Conservation (phyloP, 2,329 filamentous ascomycete species). For the Aspergillus tubingensis region DNA sequence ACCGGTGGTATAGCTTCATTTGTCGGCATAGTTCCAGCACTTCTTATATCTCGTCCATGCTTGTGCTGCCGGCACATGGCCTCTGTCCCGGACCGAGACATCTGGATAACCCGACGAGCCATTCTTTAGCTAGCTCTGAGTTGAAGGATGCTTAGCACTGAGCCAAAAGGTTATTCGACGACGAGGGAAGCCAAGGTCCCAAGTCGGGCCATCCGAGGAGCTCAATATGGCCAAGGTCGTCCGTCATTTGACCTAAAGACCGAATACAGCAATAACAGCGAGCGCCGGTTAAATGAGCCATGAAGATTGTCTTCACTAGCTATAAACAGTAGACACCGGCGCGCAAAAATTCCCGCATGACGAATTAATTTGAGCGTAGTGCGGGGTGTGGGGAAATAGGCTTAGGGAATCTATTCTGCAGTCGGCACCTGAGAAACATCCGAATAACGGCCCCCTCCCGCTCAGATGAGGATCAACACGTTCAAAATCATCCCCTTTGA, state of each 20-base stretch:
- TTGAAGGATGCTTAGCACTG: background rate
- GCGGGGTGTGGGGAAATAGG: constrained; percentile 4
- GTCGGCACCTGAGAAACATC: background rate
- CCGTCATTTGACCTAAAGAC: background rate
- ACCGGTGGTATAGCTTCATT: background rate
- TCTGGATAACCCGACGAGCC: background rate
- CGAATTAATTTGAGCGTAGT: background rate
- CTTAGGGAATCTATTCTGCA: background rate
- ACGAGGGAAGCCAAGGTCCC: background rate
- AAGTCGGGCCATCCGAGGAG: background rate
- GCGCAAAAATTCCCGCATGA: background rate
- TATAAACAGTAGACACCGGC: too few relatives aligned
- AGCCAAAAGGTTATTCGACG: background rate
- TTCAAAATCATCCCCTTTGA: background rate
- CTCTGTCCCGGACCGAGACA: background rate
- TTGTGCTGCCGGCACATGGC: background rate
- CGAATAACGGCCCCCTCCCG: background rate
- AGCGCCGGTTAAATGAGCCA: background rate
- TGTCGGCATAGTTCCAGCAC: background rate
- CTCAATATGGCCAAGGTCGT: background rate
- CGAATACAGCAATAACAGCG: background rate
- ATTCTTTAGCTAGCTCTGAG: background rate
- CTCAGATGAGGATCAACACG: background rate
- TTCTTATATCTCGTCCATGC: background rate
- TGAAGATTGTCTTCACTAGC: background rate